Evolutionary conservation across 2,329 filamentous ascomycete species (phyloP), one percentile per base, ranked within the genome.

Genomic region (Stagonosporopsis chrysanthemi): DNA sequence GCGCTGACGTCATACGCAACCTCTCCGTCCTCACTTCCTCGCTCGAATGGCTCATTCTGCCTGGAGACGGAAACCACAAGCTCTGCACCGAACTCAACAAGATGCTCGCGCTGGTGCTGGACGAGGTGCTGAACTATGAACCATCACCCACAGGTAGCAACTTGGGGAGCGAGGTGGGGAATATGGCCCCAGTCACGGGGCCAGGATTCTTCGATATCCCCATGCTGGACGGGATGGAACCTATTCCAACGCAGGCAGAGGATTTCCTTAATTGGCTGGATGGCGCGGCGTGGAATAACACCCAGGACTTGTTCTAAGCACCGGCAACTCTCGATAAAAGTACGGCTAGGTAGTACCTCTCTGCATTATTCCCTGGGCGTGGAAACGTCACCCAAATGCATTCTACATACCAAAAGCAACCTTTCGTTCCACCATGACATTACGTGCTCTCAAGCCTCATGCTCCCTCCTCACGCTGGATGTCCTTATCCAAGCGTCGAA

Each of bases 251-350:
- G 1, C 69, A 74, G 55, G 69, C 69, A 0, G 72, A 74, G 47
- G 69, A 73, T 29, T 75, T 76, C 56, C 49, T 76, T 45, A 70
- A 69, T 35, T 76, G 73, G 73, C 36, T 76, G 48, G 72, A 76
- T 59, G 70, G 74, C 45, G 72, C 72, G n/a, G 73, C 73, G 17
- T 75, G 70, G 71, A 73, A 67, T 46, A 75, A 72, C 47, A 67
- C 66, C 7, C 43, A 65, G 49, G 62, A 66, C 40, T 42, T 64
- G 26, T 67, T 62, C 35, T 66, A 36, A 55, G 26, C 14, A 5
- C 9, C 14, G 14, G 17, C 31, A 17, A 14, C 6, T 6, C 2
- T 8, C 11, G 8, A 19, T 33, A 1, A n/a, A 23, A 19, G 17
- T 4, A 19, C 2, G 14, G 28, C 29, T 17, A 44, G 28, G 31